A percentile compares a stretch with the other conserved stretches of the same genome.
These are phyloP conservation scores for Porogramme epimiltina DNA, from an alignment of 1,284 basidiomycete genomes.

Conservation along the genomic window DNA sequence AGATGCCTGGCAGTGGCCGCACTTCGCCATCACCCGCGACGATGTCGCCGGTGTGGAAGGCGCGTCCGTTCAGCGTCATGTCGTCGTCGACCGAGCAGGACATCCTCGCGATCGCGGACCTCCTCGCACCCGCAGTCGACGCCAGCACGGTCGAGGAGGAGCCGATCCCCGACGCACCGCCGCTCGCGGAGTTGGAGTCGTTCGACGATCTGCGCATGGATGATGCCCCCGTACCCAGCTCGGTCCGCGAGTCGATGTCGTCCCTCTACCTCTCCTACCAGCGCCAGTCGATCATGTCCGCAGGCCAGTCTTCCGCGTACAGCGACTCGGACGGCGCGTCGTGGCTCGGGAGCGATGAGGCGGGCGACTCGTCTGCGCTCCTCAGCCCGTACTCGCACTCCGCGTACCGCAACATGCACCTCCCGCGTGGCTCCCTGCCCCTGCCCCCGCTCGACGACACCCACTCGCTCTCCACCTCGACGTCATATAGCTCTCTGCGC, in stretches of 20 bases:
- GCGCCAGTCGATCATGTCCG: conserved; percentile 19
- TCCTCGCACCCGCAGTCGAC: conserved; percentile 29
- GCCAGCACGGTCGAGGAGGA: conserved; percentile 6
- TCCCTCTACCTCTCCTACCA: conserved; percentile 16
- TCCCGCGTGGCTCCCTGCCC: conserved; percentile 22
- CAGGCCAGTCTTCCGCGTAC: conserved; percentile 20
- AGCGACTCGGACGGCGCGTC: conserved; percentile 39
- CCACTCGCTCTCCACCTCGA: conserved; percentile 36
- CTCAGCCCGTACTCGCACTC: conserved; percentile 18
- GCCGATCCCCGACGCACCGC: conserved; percentile 6
- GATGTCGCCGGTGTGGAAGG: conserved; percentile 10
- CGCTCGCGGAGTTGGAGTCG: conserved; percentile 11
- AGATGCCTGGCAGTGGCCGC: neutral
- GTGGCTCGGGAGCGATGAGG: conserved; percentile 28
- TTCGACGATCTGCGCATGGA: conserved; percentile 14
- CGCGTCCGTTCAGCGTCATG: conserved; percentile 26
- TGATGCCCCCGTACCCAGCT: conserved; percentile 6
- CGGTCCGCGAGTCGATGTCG: conserved; percentile 12
- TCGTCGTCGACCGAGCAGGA: conserved; percentile 36
- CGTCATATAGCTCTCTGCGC: conserved; percentile 18
- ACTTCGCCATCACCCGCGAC: neutral
- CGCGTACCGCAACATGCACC: conserved; percentile 25
- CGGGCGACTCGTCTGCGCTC: conserved; percentile 25
- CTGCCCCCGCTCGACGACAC: conserved; percentile 37
- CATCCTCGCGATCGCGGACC: conserved; percentile 34